Percentiles rank a stretch among this genome's conserved stretches.
Conservation (phyloP, 129 eudicot species). For the Flaveria linearis region DNA sequence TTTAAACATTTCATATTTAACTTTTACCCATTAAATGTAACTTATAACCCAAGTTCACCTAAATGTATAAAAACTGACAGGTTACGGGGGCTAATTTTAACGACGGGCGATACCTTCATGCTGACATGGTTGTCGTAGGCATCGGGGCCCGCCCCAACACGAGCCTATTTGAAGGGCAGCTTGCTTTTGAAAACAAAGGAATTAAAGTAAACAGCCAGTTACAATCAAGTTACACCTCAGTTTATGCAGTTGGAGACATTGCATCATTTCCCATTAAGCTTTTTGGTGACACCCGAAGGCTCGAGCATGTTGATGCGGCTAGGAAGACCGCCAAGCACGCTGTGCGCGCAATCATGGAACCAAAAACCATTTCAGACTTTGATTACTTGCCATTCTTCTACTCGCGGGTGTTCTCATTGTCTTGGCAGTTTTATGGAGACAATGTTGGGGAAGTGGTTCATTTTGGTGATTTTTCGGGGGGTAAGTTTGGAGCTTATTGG, state of each 20-base stretch:
- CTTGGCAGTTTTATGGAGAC: conserved; percentile 97
- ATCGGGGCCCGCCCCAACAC: conserved; percentile 91
- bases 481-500: conserved; percentile 83
- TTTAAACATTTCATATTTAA: not conserved
- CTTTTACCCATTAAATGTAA: no score
- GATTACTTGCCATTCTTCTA: conserved; percentile 95
- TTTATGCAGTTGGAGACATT: conserved; percentile 87
- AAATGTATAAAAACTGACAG: conserved; percentile 15
- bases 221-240: conserved; percentile 75
- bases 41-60: not conserved
- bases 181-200: conserved; percentile 76
- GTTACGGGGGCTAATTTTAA: conserved; percentile 70
- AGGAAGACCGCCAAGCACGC: conserved; percentile 82
- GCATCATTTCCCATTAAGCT: conserved; percentile 75
- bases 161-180: conserved; percentile 84
- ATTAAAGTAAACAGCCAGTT: conserved; percentile 70
- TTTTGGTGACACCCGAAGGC: conserved; percentile 67
- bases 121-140: conserved; percentile 84
- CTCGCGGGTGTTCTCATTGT: conserved; percentile 76
- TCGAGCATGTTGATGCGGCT: conserved; percentile 93
- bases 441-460: conserved; percentile 73
- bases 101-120: conserved; percentile 64
- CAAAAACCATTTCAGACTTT: conserved; percentile 51
- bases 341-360: conserved; percentile 75
- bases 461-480: conserved; percentile 81